phyloP scores from a whole-genome alignment of 495 filamentous ascomycete genomes.

The Tuber aestivum region DNA sequence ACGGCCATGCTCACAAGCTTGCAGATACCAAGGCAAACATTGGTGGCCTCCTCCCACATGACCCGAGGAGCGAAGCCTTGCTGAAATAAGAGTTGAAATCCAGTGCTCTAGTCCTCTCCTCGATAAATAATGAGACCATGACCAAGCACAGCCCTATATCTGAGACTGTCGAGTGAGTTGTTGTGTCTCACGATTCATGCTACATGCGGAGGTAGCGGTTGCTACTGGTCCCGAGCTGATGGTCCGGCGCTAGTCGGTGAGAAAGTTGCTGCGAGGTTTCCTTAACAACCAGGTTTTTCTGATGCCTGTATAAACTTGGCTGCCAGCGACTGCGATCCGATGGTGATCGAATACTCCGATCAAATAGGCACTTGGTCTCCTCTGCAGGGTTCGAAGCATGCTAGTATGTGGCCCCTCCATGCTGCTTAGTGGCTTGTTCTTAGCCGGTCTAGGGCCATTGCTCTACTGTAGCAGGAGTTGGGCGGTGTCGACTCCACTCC shows the following conservation, averaged over 20 bases:
- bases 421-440: background rate
- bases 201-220: background rate
- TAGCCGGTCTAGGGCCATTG: background rate
- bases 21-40: background rate
- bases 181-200: background rate
- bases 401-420: background rate
- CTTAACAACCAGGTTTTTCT: background rate
- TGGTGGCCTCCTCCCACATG: background rate
- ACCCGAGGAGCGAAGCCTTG: background rate
- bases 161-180: background rate
- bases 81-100: background rate
- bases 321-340: background rate
- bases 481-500: background rate
- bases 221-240: background rate
- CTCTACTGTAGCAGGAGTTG: background rate
- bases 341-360: background rate
- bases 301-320: background rate
- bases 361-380: background rate
- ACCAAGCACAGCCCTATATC: background rate
- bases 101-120: background rate
- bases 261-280: background rate
- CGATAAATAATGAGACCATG: background rate
- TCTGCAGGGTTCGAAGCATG: background rate
- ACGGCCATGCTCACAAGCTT: background rate
- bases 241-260: constrained; percentile 3